A percentile compares a stretch with the other conserved stretches of the same genome.
Conservation (phyloP, 164 flowering plant species). For the Vitis amurensis region DNA sequence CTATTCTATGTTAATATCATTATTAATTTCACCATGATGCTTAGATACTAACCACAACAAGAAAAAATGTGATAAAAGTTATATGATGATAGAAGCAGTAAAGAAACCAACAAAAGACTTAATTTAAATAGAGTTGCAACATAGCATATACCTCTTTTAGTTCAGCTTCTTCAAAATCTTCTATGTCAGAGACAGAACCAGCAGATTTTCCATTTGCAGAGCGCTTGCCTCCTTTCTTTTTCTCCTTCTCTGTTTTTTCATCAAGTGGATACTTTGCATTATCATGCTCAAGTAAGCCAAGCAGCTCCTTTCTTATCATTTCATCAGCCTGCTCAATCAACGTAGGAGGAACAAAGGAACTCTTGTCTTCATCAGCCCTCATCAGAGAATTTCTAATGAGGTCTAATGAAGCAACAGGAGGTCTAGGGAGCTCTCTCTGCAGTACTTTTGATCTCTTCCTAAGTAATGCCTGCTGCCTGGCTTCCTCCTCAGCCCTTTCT, state of each 20-base stretch:
- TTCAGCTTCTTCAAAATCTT: slow-evolving; percentile 74
- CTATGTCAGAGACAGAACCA: slow-evolving; percentile 58
- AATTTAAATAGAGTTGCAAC: neutral
- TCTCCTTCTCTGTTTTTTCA: slow-evolving; percentile 68
- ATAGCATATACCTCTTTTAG: slow-evolving; percentile 62
- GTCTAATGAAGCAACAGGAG: slow-evolving; percentile 84
- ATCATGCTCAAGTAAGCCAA: slow-evolving; percentile 83
- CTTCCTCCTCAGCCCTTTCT: slow-evolving; percentile 93
- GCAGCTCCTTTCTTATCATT: slow-evolving; percentile 80
- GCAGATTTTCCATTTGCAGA: slow-evolving; percentile 48
- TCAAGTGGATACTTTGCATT: slow-evolving; percentile 94
- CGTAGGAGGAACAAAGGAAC: slow-evolving; percentile 95
- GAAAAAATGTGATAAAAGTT: too few relatives aligned
- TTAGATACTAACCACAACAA: too few relatives aligned
- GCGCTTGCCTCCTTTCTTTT: slow-evolving; percentile 78
- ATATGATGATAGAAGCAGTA: too few relatives aligned
- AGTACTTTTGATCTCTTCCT: slow-evolving; percentile 94
- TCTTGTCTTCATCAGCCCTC: slow-evolving; percentile 83
- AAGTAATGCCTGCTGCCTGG: slow-evolving; percentile 78
- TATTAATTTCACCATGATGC: too few relatives aligned
- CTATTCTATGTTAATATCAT: too few relatives aligned
- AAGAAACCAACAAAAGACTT: neutral
- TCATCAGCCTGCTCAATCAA: slow-evolving; percentile 93
- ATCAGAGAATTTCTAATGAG: slow-evolving; percentile 71
- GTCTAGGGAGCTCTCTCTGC: slow-evolving; percentile 97